Evolutionary conservation across 2,329 filamentous ascomycete species (phyloP).

Genomic region (Colletotrichum musae): DNA sequence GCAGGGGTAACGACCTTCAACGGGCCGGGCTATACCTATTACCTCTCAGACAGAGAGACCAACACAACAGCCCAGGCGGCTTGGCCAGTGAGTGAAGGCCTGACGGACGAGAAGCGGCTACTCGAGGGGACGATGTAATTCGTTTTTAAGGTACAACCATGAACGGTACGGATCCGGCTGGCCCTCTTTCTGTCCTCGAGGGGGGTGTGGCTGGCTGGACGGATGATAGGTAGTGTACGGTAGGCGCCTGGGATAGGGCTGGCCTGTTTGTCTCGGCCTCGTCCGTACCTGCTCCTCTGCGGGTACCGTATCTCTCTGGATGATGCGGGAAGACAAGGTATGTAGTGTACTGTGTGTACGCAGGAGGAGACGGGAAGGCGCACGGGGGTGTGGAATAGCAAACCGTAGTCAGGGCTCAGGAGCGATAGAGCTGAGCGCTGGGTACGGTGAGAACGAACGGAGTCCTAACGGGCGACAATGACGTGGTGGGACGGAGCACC

Average conservation of each 20-base stretch:
- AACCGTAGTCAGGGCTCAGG: neutral
- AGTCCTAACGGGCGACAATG: constrained; percentile 18
- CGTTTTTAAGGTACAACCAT: constrained; percentile 39
- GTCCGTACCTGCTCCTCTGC: constrained; percentile 25
- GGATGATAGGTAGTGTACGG: neutral
- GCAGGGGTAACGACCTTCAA: constrained; percentile 38
- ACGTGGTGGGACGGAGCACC: constrained; percentile 28
- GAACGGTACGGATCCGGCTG: constrained; percentile 18
- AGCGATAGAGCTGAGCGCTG: constrained; percentile 21
- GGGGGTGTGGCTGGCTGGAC: constrained; percentile 17
- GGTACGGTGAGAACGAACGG: constrained; percentile 33
- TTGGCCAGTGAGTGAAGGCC: constrained; percentile 17
- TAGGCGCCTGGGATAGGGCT: constrained; percentile 31
- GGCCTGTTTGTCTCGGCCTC: constrained; percentile 33
- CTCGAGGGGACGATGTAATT: constrained; percentile 32
- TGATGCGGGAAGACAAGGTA: neutral
- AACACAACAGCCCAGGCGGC: constrained; percentile 15
- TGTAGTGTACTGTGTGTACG: neutral
- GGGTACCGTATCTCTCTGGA: constrained; percentile 1
- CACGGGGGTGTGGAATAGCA: constrained; percentile 36
- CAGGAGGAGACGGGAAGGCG: constrained; percentile 13
- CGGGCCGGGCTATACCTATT: constrained; percentile 22
- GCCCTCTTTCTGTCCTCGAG: constrained; percentile 18
- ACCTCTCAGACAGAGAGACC: constrained; percentile 34
- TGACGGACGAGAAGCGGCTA: neutral